Percentiles rank a stretch among this genome's conserved stretches.
Conservation (phyloP, 1,284 basidiomycete genomes). For the Rhodotorula sp. region DNA sequence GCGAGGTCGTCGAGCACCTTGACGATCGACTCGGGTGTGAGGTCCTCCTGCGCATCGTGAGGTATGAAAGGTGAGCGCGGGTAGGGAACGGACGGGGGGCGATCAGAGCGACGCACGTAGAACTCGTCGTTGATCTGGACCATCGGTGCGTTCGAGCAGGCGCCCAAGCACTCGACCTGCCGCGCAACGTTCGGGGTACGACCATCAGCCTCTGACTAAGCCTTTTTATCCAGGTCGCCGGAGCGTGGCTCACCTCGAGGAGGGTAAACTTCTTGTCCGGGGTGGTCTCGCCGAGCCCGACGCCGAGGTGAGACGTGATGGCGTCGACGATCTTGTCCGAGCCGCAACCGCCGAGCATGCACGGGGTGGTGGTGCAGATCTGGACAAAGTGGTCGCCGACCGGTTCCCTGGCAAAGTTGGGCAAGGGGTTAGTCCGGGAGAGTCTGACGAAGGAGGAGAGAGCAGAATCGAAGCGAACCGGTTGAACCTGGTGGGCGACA, state of each 20-base stretch:
- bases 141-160: slow-evolving; percentile 99
- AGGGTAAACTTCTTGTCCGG: slow-evolving; percentile 95
- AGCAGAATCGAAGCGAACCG: slow-evolving; percentile 6
- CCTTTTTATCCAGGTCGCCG: too few relatives aligned
- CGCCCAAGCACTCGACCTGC: slow-evolving; percentile 92
- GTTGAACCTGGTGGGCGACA: slow-evolving; percentile 8
- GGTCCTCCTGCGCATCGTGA: slow-evolving; percentile 70
- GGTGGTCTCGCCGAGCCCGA: slow-evolving; percentile 85
- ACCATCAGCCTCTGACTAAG: too few relatives aligned
- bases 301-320: slow-evolving; percentile 77
- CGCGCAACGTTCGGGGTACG: not conserved
- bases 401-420: slow-evolving; percentile 65
- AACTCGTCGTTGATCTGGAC: slow-evolving; percentile 94
- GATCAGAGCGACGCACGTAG: slow-evolving; percentile 63
- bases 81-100: not conserved
- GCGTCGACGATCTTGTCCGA: slow-evolving; percentile 85
- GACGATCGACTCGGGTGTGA: slow-evolving; percentile 86
- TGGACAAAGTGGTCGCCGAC: slow-evolving; percentile 94
- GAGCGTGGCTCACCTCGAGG: slow-evolving; percentile 71
- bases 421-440: not conserved
- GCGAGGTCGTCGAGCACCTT: slow-evolving; percentile 81
- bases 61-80: not conserved
- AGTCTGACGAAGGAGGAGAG: not conserved
- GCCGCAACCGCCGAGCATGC: slow-evolving; percentile 83
- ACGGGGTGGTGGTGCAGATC: slow-evolving; percentile 98